Evolutionary conservation across 75 land plant genomes (phyloP), one percentile per base, ranked within the genome.

Genomic region (Gnetum montanum): DNA sequence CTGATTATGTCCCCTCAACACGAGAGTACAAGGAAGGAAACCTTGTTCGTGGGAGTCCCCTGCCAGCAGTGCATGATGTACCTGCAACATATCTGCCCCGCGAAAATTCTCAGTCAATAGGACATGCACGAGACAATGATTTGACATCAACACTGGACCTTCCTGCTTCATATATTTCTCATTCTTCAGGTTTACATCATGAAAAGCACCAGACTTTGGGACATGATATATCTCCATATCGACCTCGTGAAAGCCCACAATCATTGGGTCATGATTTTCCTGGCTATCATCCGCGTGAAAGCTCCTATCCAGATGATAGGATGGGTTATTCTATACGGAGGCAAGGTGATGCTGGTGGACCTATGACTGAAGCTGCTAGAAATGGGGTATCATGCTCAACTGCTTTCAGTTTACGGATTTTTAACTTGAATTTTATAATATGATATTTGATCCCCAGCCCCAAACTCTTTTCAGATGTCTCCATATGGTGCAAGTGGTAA

Each of bases 221-320:
- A 10, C 55, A 24, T 20, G 55, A 52, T 6, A 3, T 52, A 19
- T 36, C 55, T 28, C 36, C 25, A 5, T 52, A 33, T 20, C 36
- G 31, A 4, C 13, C 55, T 33, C 36, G 13, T 33, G 59, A 57
- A 11, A 57, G 2, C 29, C 41, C 45, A 11, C 59, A 57, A 1
- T 3, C 28, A 57, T 0, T 7, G 4, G 30, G 25, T 48, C 36
- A 43, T 64, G 49, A 65, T 5, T 56, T 67, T 49, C 61, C 80
- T 41, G 75, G 67, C 22, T 63, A 71, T 44, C 31, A 48, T 24
- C 28, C 70, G 11, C 40, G 61, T 43, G 71, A 76, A 26, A 20
- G 25, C 34, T 16, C 75, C 6, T 16, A 54, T 15, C 29, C 60
- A 7, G 43, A 49, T 43, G 30, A 59, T 5, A 52, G 25, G 33